Percentiles rank a stretch among this genome's conserved stretches.
Conservation (phyloP, 2,329 filamentous ascomycete genomes). For the Lecanicillium sp. region DNA sequence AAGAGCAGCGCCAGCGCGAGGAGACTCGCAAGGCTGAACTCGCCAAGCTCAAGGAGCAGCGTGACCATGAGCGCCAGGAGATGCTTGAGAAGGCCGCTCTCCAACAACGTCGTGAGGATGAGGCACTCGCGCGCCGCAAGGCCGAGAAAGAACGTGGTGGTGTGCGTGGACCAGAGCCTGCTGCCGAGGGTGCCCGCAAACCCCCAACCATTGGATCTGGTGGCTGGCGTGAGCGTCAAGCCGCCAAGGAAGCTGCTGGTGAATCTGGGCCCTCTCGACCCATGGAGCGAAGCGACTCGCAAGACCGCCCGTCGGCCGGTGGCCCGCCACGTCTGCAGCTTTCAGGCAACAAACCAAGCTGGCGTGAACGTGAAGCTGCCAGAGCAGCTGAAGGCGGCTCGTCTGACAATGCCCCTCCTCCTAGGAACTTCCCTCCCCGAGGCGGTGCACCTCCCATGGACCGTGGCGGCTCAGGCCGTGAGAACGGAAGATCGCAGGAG, state of each 20-base stretch:
- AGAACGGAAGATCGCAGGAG: conserved; percentile 31
- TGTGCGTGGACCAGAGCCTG: conserved; percentile 25
- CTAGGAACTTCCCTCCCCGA: conserved; percentile 23
- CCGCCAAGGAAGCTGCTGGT: conserved; percentile 21
- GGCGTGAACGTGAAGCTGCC: conserved; percentile 64
- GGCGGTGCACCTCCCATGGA: conserved; percentile 32
- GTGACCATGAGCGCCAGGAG: conserved; percentile 61
- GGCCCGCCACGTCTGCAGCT: conserved; percentile 56
- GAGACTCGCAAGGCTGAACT: conserved; percentile 71
- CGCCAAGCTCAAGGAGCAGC: conserved; percentile 57
- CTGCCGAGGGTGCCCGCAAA: conserved; percentile 20
- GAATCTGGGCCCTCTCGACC: conserved; percentile 20
- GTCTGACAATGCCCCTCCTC: conserved; percentile 35
- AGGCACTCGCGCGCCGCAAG: conserved; percentile 69
- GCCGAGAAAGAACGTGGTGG: conserved; percentile 49
- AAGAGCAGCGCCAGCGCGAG: conserved; percentile 71
- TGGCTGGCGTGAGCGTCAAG: conserved; percentile 35
- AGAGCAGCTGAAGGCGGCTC: conserved; percentile 26
- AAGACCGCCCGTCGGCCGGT: conserved; percentile 30
- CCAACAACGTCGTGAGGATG: conserved; percentile 79
- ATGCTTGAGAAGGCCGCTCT: conserved; percentile 52
- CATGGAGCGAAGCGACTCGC: conserved; percentile 39
- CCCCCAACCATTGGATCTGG: conserved; percentile 26
- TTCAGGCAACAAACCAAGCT: conserved; percentile 54
- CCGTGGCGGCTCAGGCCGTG: conserved; percentile 32